Base-by-base conservation (phyloP, 208 protist genomes). In the Lotmaria passim region DNA sequence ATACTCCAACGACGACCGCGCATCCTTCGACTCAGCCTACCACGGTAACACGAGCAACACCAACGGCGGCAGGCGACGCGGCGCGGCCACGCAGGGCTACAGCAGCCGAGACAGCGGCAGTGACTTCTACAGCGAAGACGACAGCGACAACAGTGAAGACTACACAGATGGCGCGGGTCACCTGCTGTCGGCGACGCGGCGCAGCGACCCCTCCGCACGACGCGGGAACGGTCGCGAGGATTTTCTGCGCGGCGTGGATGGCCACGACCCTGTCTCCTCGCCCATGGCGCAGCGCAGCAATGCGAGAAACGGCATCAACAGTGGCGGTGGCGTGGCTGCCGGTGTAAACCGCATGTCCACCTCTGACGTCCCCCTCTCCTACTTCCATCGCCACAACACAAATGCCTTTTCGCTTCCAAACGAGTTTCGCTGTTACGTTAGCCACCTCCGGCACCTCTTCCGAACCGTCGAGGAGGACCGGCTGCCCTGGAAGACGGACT, bases 401-500 rank as follows among this genome's bases (percentile, higher is more conserved):
- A 24, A 6, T 14, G 5, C 66, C 57, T 79, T 82, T 48, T 76
- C 71, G 11, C 12, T 80, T 7, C 26, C 17, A 12, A 74, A 82
- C 33, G 75, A 85, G 55, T 26, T 68, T 24, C 34, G 57, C 15
- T 76, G 67, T 53, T 70, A 59, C 26, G 4, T 52, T 26, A 11
- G 44, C 12, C 47, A 52, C 44, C 50, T 85, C 39, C 41, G 23
- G 31, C 30, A 77, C 19, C 21, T 82, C 8, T 78, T 52, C 43
- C 48, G 59, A 7, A 61, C 21, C 5, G 31, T 95, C 3, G 67
- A 91, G 34, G 73, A 84, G 59, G 80, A 87, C 23, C 79, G 82
- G 17, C 86, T 95, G 31, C 81, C 91, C 30, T 96, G 91, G 88
- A n/a, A 41, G 14, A 70, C 77, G 4, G 90, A 95, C 62, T 94